These are phyloP conservation scores for Phaseolus coccineus DNA, from an alignment of 331 rosid species.

Conservation along the genomic window DNA sequence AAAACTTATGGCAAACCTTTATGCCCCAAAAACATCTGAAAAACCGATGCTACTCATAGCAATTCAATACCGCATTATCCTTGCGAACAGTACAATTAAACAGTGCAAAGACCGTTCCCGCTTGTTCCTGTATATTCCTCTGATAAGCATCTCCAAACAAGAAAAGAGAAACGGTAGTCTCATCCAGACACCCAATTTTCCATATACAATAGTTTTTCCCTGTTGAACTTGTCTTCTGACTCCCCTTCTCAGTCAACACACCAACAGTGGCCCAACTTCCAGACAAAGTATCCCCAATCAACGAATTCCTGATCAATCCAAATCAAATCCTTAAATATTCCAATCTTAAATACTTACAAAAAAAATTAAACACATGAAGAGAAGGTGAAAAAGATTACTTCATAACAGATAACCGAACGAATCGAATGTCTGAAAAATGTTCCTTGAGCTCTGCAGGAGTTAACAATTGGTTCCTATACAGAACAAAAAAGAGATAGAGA, in stretches of 20 bases:
- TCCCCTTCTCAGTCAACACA: constrained; percentile 83
- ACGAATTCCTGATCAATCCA: constrained; percentile 61
- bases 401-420: constrained; percentile 74
- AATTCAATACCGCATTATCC: constrained; percentile 67
- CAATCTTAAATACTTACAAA: too few species aligned
- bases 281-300: constrained; percentile 74
- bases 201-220: constrained; percentile 80
- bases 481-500: background rate
- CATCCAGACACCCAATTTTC: constrained; percentile 84
- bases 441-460: constrained; percentile 67
- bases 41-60: background rate
- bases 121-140: constrained; percentile 60
- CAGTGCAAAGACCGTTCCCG: constrained; percentile 75
- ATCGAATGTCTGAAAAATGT: constrained; percentile 78
- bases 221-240: constrained; percentile 63
- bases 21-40: background rate
- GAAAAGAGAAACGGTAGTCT: constrained; percentile 71
- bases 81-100: constrained; percentile 79
- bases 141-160: constrained; percentile 91
- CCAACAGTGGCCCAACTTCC: constrained; percentile 95
- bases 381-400: constrained; percentile 53
- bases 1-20: constrained; percentile 9
- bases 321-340: background rate
- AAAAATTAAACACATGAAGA: background rate
- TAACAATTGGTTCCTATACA: constrained; percentile 67